Conservation (phyloP, 2,329 filamentous ascomycete species). For the Claviceps paspali region DNA sequence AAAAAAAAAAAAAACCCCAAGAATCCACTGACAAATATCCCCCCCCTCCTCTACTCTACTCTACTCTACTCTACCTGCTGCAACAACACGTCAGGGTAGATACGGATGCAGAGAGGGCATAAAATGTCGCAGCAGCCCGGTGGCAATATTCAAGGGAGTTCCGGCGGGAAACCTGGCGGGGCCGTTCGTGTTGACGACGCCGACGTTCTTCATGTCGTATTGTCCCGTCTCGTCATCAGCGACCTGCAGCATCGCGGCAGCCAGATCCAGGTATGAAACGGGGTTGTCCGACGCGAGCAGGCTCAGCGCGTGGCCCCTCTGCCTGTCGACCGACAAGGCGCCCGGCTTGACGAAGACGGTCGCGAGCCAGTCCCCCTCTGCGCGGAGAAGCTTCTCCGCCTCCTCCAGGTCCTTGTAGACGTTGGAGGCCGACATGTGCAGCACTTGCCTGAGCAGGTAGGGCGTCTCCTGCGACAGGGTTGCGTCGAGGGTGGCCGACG, state of each 20-base stretch:
- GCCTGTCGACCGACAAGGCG: slow-evolving; percentile 5
- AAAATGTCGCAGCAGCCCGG: slow-evolving; percentile 3
- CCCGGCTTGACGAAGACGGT: slow-evolving; percentile 27
- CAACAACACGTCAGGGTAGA: background rate
- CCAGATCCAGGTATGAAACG: slow-evolving; percentile 13
- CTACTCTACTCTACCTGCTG: no score
- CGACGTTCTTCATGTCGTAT: slow-evolving; percentile 13
- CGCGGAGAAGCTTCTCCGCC: slow-evolving; percentile 22
- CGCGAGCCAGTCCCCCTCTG: slow-evolving; percentile 21
- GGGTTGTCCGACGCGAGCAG: slow-evolving; percentile 21
- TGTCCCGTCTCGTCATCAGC: slow-evolving; percentile 18
- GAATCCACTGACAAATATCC: no score
- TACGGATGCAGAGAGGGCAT: slow-evolving; percentile 1
- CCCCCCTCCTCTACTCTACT: no score
- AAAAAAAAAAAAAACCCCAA: no score
- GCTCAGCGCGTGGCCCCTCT: slow-evolving; percentile 25
- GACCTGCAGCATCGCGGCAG: slow-evolving; percentile 31
- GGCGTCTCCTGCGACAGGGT: slow-evolving; percentile 18
- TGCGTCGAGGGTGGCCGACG: slow-evolving; percentile 25
- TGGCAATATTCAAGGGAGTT: background rate
- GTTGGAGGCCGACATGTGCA: slow-evolving; percentile 17
- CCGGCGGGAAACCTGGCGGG: background rate
- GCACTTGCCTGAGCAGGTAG: slow-evolving; percentile 12
- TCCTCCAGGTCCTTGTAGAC: slow-evolving; percentile 9
- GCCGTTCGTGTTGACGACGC: slow-evolving; percentile 2